These are phyloP conservation scores for Cordyceps sp. DNA, from an alignment of 2,329 filamentous ascomycete species.

Conservation along the genomic window DNA sequence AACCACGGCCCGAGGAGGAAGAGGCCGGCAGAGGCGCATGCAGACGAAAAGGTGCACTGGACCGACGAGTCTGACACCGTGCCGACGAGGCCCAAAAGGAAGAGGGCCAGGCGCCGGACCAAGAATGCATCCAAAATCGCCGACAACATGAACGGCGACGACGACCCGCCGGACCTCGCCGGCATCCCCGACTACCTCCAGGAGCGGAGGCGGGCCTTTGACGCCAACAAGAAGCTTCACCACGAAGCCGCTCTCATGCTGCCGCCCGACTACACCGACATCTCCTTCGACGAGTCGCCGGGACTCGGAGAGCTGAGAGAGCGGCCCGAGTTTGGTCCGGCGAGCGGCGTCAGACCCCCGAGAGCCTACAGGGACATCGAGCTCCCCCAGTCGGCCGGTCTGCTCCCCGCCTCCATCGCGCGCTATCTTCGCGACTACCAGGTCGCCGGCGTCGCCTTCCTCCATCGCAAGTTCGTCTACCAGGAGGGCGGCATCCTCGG, in stretches of 20 bases:
- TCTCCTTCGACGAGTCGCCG: slow-evolving; percentile 45
- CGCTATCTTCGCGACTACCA: slow-evolving; percentile 91
- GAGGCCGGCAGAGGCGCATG: slow-evolving; percentile 18
- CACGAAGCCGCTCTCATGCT: slow-evolving; percentile 55
- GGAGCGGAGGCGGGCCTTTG: slow-evolving; percentile 51
- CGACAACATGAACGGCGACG: slow-evolving; percentile 19
- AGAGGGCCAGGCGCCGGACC: slow-evolving; percentile 12
- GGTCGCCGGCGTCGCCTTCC: slow-evolving; percentile 65
- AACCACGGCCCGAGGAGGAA: slow-evolving; percentile 8
- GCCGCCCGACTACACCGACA: slow-evolving; percentile 59
- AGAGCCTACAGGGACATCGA: slow-evolving; percentile 59
- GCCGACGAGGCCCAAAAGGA: slow-evolving; percentile 36
- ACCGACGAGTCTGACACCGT: slow-evolving; percentile 42
- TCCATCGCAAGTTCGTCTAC: slow-evolving; percentile 79
- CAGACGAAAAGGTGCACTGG: slow-evolving; percentile 30
- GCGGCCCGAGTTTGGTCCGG: slow-evolving; percentile 48
- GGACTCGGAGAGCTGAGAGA: slow-evolving; percentile 31
- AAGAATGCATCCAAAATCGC: slow-evolving; percentile 8
- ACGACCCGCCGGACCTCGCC: slow-evolving; percentile 29
- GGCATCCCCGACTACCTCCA: slow-evolving; percentile 59
- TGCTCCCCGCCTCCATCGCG: slow-evolving; percentile 78
- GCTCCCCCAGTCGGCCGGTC: slow-evolving; percentile 56
- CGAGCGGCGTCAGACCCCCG: slow-evolving; percentile 42
- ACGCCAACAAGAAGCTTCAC: slow-evolving; percentile 39
- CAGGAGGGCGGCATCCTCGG: slow-evolving; percentile 83